Evolutionary conservation across 2,329 filamentous ascomycete genomes (phyloP), one percentile per base, ranked within the genome.

Genomic region (Aspergillus novofumigatus): DNA sequence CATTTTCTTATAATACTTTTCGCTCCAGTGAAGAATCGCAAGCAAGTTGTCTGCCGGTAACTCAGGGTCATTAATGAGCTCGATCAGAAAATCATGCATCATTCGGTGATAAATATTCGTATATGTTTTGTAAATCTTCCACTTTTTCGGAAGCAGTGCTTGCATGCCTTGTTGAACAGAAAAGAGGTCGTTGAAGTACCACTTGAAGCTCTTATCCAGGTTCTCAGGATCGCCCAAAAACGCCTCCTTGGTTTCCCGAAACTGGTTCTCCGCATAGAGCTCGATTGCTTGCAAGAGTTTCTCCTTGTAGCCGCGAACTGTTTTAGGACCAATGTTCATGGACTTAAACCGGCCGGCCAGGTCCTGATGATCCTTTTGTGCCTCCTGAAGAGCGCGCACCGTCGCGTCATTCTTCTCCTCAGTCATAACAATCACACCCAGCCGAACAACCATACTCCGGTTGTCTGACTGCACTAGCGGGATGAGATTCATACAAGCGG

Each of bases 141-240:
- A 99, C 74, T 94, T 96, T 76, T 90, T 93, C 8, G 95, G 94
- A 85, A 97, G 92, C 53, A 99, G 81, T 28, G 86, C 85, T 59
- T 89, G 85, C 90, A 99, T 96, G 69, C 94, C 93, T 61, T 95
- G 83, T 74, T 93, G 92, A 69, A 97, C 93, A 3, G 91, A 92
- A 74, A 95, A 96, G 41, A 99, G 83, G 72, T 99, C 93, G 77
- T 97, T 97, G 79, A 97, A 99, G 76, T 87, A 99, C 94, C 94
- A 99, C 69, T 90, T 90, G 76, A 96, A 85, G 63, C 85, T 86
- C 79, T 96, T 96, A 62, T 95, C 90, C 49, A 99, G 81, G 67
- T 85, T 86, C 51, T 87, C 83, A 0, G 94, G 90, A 69, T 97
- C 91, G 41, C 88, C 89, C 53, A 93, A 77, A 72, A 99, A 97